These are phyloP conservation scores for Trichoderma gamsii DNA, from an alignment of 495 filamentous ascomycete genomes.

Conservation along the genomic window DNA sequence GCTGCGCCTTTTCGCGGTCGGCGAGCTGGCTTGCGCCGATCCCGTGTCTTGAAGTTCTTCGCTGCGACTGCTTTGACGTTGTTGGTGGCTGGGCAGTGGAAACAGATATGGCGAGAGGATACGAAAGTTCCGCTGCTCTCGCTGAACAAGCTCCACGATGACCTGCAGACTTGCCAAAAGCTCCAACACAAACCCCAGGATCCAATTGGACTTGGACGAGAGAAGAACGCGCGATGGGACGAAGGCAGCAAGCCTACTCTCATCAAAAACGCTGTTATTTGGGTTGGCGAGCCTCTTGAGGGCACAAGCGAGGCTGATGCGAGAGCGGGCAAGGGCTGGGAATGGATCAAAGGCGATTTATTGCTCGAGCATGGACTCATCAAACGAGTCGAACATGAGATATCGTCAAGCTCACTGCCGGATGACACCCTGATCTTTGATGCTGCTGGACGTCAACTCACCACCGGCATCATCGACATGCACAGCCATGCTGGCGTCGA, in stretches of 20 bases:
- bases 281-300: constrained; percentile 44
- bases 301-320: constrained; percentile 38
- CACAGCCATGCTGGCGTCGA: constrained; percentile 53
- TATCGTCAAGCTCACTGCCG: constrained; percentile 28
- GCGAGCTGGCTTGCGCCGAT: constrained; percentile 27
- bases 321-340: constrained; percentile 38
- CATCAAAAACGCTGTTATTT: constrained; percentile 48
- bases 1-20: constrained; percentile 18
- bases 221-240: constrained; percentile 43
- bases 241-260: constrained; percentile 39
- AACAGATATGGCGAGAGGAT: constrained; percentile 27
- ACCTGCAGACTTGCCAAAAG: constrained; percentile 33
- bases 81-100: constrained; percentile 45
- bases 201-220: constrained; percentile 39
- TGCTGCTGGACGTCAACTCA: constrained; percentile 53
- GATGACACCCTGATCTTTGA: constrained; percentile 40
- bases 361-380: constrained; percentile 46
- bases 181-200: constrained; percentile 38
- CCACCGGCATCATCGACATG: constrained; percentile 61
- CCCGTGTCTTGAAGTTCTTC: constrained; percentile 29
- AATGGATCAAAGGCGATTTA: constrained; percentile 41
- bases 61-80: constrained; percentile 36
- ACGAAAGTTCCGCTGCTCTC: constrained; percentile 25
- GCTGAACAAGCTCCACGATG: constrained; percentile 33
- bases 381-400: constrained; percentile 32